A percentile compares a stretch with the other conserved stretches of the same genome.
Conservation (phyloP, 345 rosid genomes). For the Abelmoschus esculentus region DNA sequence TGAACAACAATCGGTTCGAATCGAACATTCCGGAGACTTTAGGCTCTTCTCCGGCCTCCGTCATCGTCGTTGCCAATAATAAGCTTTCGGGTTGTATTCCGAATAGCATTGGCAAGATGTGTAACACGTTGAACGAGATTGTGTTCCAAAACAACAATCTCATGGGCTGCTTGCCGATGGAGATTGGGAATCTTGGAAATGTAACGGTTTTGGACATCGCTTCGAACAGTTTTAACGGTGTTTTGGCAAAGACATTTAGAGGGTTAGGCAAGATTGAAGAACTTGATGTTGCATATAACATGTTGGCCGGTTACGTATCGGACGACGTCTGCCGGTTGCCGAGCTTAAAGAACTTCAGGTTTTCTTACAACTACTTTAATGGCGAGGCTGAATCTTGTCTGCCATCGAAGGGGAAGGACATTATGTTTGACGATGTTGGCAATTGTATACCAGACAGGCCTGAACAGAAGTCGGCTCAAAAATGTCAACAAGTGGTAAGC, state of each 20-base stretch:
- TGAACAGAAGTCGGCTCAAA: constrained; percentile 32
- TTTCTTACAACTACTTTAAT: constrained; percentile 52
- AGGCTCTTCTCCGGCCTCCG: constrained; percentile 48
- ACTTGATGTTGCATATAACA: constrained; percentile 42
- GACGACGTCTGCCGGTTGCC: constrained; percentile 54
- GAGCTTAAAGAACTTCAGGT: constrained; percentile 39
- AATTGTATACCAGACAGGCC: constrained; percentile 47
- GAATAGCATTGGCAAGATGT: constrained; percentile 48
- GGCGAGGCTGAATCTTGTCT: constrained; percentile 43
- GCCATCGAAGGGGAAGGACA: constrained; percentile 21
- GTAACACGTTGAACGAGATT: constrained; percentile 21
- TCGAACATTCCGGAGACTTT: constrained; percentile 52
- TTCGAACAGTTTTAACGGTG: constrained; percentile 42
- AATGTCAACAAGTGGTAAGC: constrained; percentile 32
- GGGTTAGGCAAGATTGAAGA: constrained; percentile 29
- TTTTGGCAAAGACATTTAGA: constrained; percentile 21
- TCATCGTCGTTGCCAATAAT: constrained; percentile 58
- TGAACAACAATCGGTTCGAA: constrained; percentile 68
- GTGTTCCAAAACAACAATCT: background rate
- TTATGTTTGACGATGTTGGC: constrained; percentile 34
- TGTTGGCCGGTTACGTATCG: constrained; percentile 47
- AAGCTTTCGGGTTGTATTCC: constrained; percentile 68
- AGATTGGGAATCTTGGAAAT: constrained; percentile 47
- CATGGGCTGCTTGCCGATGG: constrained; percentile 9
- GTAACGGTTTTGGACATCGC: constrained; percentile 48